Conservation (phyloP, 176 grass and related monocot species). For the Stipa capillata region DNA sequence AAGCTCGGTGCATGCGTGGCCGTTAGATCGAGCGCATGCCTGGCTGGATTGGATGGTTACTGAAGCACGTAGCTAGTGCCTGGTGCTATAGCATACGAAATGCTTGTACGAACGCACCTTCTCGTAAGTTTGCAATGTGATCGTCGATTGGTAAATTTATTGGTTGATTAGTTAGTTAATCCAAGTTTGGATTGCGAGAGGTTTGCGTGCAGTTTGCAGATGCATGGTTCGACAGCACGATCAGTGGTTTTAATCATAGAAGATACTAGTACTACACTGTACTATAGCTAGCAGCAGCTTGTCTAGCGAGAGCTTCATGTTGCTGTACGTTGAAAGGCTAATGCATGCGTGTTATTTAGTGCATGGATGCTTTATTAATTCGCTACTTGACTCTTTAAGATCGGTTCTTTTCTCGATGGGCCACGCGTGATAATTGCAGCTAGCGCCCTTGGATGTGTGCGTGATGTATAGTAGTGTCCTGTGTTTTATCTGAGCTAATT, state of each 20-base stretch:
- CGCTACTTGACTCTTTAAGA: slow-evolving; percentile 1
- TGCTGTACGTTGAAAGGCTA: slow-evolving; percentile 30
- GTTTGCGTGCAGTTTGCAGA: neutral
- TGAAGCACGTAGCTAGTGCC: no score
- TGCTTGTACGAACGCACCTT: no score
- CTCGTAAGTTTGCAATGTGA: slow-evolving; percentile 17
- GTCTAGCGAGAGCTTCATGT: slow-evolving; percentile 1
- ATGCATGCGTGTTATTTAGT: slow-evolving; percentile 26
- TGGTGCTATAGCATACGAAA: no score
- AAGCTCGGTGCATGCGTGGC: neutral
- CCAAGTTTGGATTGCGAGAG: slow-evolving; percentile 16
- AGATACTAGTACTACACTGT: slow-evolving; percentile 13
- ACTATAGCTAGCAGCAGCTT: neutral
- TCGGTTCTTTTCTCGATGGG: slow-evolving; percentile 18
- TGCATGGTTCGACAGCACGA: neutral
- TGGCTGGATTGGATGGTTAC: no score
- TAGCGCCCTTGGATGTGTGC: neutral
- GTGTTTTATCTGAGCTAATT: neutral
- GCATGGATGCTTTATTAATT: slow-evolving; percentile 31
- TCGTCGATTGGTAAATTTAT: no score
- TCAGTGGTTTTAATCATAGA: neutral
- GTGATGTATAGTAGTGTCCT: neutral
- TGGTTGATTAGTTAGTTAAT: slow-evolving; percentile 9
- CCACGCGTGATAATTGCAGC: slow-evolving; percentile 16
- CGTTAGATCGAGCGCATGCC: neutral